These are phyloP conservation scores for Primulina eburnea DNA, from an alignment of 257 asterid genomes.

Conservation along the genomic window DNA sequence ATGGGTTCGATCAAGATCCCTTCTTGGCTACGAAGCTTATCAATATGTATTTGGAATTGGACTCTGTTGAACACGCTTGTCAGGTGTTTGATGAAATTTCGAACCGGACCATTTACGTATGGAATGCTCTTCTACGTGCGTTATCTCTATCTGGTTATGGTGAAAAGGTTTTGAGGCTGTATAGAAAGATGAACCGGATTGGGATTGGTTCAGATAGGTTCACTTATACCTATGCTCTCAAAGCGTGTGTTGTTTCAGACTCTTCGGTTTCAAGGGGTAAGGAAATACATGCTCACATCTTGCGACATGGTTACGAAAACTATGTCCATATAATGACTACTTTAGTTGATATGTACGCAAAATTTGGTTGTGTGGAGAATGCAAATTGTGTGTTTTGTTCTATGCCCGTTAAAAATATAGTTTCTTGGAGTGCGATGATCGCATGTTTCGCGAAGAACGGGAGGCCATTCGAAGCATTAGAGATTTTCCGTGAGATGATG, in stretches of 20 bases:
- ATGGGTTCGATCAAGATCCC: conserved; percentile 74
- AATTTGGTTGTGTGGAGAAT: conserved; percentile 53
- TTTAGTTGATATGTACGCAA: conserved; percentile 74
- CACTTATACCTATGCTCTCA: conserved; percentile 77
- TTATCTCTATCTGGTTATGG: conserved; percentile 66
- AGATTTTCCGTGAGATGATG: conserved; percentile 67
- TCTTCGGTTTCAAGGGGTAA: conserved; percentile 39
- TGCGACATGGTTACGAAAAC: conserved; percentile 71
- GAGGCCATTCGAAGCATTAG: conserved; percentile 62
- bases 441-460: conserved; percentile 74
- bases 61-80: conserved; percentile 50
- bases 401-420: conserved; percentile 71
- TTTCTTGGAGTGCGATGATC: conserved; percentile 93
- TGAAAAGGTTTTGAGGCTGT: conserved; percentile 58
- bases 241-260: conserved; percentile 76
- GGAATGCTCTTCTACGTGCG: conserved; percentile 86
- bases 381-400: conserved; percentile 52
- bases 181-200: conserved; percentile 54
- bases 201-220: conserved; percentile 77
- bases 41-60: conserved; percentile 52
- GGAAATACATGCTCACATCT: conserved; percentile 73
- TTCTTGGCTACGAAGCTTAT: conserved; percentile 91
- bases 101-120: conserved; percentile 55
- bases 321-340: conserved; percentile 86
- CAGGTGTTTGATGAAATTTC: conserved; percentile 71